Conservation (phyloP, 805 yeast genomes). For the Yamadazyma ubonensis region DNA sequence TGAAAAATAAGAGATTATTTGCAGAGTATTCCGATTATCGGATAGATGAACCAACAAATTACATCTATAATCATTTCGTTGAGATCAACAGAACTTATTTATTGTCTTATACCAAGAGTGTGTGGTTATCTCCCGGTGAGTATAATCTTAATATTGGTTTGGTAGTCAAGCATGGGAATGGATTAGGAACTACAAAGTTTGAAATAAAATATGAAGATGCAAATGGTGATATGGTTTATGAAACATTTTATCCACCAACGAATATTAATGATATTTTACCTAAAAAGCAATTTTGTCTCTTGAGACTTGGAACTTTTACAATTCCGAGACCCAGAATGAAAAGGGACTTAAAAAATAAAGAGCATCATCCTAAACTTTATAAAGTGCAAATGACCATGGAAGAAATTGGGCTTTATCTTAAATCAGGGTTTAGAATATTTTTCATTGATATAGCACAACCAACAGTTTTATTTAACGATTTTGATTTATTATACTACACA, state of each 20-base stretch:
- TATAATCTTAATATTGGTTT: conserved; percentile 54
- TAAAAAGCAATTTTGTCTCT: conserved; percentile 45
- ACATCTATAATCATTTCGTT: conserved; percentile 43
- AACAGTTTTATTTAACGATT: conserved; percentile 40
- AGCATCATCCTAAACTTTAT: conserved; percentile 12
- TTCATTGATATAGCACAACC: conserved; percentile 46
- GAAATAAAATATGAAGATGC: conserved; percentile 37
- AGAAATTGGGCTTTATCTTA: conserved; percentile 54
- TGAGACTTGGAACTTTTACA: conserved; percentile 51
- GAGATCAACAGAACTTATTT: conserved; percentile 51
- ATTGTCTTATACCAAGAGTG: conserved; percentile 43
- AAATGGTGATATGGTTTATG: conserved; percentile 24
- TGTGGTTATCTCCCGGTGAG: conserved; percentile 48
- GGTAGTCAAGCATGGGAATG: conserved; percentile 52
- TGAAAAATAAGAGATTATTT: conserved; percentile 52
- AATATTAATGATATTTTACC: conserved; percentile 60
- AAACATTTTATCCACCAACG: conserved; percentile 54
- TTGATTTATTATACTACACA: conserved; percentile 41
- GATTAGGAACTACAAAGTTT: conserved; percentile 59
- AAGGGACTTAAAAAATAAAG: conserved; percentile 4
- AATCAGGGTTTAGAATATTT: conserved; percentile 49
- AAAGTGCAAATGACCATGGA: conserved; percentile 49
- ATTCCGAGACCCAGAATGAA: conserved; percentile 23
- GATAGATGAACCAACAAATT: conserved; percentile 49
- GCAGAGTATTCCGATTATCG: conserved; percentile 45